Conservation (phyloP, 1,284 basidiomycete genomes). For the Pseudozyma sp. region DNA sequence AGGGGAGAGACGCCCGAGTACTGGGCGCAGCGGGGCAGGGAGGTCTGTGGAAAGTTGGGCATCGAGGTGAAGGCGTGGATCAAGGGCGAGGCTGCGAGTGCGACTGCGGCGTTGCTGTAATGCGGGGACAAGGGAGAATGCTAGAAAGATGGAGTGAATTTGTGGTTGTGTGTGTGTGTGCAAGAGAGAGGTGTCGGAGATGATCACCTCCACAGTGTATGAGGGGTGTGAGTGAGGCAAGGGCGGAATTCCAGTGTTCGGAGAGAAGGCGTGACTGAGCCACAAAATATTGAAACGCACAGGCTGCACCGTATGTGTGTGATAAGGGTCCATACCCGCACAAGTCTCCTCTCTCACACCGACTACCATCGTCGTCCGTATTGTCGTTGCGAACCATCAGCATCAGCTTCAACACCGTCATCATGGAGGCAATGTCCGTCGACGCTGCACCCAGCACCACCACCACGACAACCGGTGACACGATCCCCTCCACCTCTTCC, state of each 20-base stretch:
- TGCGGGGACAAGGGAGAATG: too few relatives aligned
- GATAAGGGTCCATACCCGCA: slow-evolving; percentile 10
- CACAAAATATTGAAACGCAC: neutral
- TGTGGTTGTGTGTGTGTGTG: neutral
- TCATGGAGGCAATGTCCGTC: slow-evolving; percentile 24
- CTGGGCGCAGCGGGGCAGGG: slow-evolving; percentile 30
- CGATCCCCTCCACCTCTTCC: neutral
- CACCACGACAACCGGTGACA: neutral
- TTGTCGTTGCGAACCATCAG: too few relatives aligned
- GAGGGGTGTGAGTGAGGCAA: neutral
- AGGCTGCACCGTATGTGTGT: too few relatives aligned
- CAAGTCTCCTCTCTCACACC: neutral
- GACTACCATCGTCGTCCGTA: slow-evolving; percentile 2
- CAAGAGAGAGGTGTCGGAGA: neutral
- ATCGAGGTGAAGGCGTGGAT: slow-evolving; percentile 40
- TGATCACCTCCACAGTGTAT: neutral
- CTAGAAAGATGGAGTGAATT: neutral
- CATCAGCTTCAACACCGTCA: neutral
- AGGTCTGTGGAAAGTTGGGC: slow-evolving; percentile 31
- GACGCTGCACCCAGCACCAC: slow-evolving; percentile 2
- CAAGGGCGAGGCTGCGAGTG: slow-evolving; percentile 16
- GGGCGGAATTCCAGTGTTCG: neutral
- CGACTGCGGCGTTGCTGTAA: slow-evolving; percentile 23
- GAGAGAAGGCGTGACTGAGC: neutral
- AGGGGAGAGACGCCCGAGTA: slow-evolving; percentile 27